Percentiles rank a stretch among this genome's conserved stretches.
Conservation (phyloP, 2,329 filamentous ascomycete genomes). For the Monosporascus sp. region DNA sequence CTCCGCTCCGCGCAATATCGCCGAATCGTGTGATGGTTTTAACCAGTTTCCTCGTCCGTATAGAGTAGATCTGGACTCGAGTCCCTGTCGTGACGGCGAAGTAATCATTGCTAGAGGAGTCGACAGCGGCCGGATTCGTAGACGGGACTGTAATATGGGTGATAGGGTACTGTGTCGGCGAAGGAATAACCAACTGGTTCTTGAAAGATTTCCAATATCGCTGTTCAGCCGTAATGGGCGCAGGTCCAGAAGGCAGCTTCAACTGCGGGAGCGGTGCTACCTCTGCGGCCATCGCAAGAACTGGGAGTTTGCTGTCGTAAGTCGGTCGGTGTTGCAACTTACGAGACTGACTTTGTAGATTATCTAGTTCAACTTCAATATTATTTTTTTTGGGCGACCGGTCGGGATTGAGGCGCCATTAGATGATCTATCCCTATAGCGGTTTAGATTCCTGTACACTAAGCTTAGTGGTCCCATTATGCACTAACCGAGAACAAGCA, state of each 20-base stretch:
- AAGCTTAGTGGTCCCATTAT: constrained; percentile 3
- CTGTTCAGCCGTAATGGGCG: constrained; percentile 83
- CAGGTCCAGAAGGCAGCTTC: constrained; percentile 77
- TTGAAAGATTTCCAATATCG: constrained; percentile 95
- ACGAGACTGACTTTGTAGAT: not conserved
- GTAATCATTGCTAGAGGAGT: constrained; percentile 55
- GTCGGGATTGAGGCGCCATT: constrained; percentile 3
- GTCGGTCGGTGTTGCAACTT: constrained; percentile 4
- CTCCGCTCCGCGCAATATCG: constrained; percentile 82
- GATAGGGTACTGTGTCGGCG: constrained; percentile 82
- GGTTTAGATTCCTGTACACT: constrained; percentile 3
- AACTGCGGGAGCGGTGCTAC: constrained; percentile 74
- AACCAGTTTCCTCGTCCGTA: constrained; percentile 81
- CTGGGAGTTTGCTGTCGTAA: constrained; percentile 6
- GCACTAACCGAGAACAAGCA: not conserved
- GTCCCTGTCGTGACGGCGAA: constrained; percentile 95
- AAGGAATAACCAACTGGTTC: constrained; percentile 83
- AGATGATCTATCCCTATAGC: constrained; percentile 5
- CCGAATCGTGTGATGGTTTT: constrained; percentile 95
- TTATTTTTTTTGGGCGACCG: not conserved
- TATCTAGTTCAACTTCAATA: not conserved
- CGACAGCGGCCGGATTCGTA: constrained; percentile 37
- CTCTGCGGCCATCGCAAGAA: constrained; percentile 69
- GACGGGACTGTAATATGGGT: constrained; percentile 78
- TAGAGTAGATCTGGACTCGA: constrained; percentile 88